These are phyloP conservation scores for Neofusicoccum sp. DNA, from an alignment of 2,329 filamentous ascomycete genomes.

Conservation along the genomic window DNA sequence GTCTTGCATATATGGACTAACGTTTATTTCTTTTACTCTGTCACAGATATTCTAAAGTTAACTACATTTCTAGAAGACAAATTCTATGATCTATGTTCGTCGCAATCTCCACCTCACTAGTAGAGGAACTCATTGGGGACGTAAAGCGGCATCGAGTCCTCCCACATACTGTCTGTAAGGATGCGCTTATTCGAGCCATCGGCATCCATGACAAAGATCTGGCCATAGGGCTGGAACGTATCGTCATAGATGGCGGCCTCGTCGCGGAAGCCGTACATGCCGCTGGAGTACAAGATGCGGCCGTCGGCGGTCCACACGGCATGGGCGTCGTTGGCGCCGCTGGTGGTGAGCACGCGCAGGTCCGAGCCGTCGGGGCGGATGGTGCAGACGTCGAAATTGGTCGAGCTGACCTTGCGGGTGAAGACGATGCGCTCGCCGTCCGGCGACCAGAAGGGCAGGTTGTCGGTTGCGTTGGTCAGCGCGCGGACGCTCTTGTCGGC, in stretches of 20 bases:
- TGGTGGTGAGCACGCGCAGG: slow-evolving; percentile 37
- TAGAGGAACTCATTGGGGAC: slow-evolving; percentile 24
- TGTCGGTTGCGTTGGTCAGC: slow-evolving; percentile 44
- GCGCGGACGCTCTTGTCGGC: slow-evolving; percentile 28
- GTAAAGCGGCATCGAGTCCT: slow-evolving; percentile 28
- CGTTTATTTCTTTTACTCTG: no score
- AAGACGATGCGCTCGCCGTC: slow-evolving; percentile 45
- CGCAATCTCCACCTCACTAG: neutral
- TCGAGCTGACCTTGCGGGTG: slow-evolving; percentile 38
- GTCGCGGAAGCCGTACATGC: slow-evolving; percentile 49
- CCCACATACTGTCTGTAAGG: slow-evolving; percentile 27
- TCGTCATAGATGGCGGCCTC: slow-evolving; percentile 46
- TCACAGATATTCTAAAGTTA: no score
- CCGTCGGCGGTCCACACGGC: slow-evolving; percentile 49
- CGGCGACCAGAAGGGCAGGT: slow-evolving; percentile 44
- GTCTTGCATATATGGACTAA: no score
- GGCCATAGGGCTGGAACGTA: slow-evolving; percentile 51
- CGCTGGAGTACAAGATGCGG: slow-evolving; percentile 45
- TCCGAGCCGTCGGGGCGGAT: slow-evolving; percentile 46
- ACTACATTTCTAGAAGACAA: no score
- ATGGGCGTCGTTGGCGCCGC: slow-evolving; percentile 47
- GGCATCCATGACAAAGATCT: slow-evolving; percentile 49
- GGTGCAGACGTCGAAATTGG: slow-evolving; percentile 46
- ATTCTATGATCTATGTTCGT: no score
- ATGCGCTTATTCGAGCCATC: slow-evolving; percentile 36